Evolutionary conservation across 164 flowering plant species (phyloP), one percentile per base, ranked within the genome.

Genomic region (Umbilicus rupestris): DNA sequence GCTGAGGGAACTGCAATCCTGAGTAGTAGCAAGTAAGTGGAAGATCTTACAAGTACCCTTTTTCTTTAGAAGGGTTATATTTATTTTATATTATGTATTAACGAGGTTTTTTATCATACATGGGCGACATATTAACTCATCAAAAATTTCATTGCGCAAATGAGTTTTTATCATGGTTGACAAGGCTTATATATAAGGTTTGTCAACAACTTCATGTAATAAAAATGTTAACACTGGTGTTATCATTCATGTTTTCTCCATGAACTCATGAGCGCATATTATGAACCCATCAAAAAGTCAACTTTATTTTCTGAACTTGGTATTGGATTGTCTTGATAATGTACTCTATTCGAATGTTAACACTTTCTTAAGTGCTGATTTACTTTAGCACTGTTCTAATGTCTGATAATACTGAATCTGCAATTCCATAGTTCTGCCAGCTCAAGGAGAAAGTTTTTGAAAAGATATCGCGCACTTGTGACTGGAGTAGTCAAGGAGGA

Each of bases 1-100:
- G 96, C 99, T 74, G 92, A 89, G 77, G 96, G 88, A n/a, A 87
- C 96, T 49, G 84, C 95, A 37, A 67, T 67, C 42, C 69, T 88
- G 62, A 76, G 64, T 39, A 69, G 64, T 17, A 77, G 68, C 66
- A 80, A 92, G 96, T 87, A 31, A 47, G 74, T 26, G 33, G 33
- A 50, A 50, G 29, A 47, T 52, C 30, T 52, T 50, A 55, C 55
- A 26, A 6, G 26, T 49, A 8, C 24, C 22, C 7, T 49, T 19
- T 20, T 12, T 4, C 33, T 55, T 28, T 26, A 16, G 33, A 55
- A 28, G 17, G 35, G 60, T 55, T 33, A 55, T 28, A 26, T 28
- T 55, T 19, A 28, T 28, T 55, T 12, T 52, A 0, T 52, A 26
- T 24, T 52, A 50, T 50, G 7, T 22, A 50, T 20, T 50, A 9